phyloP scores from a whole-genome alignment of 306 rosid genomes.

The Pueraria montana region DNA sequence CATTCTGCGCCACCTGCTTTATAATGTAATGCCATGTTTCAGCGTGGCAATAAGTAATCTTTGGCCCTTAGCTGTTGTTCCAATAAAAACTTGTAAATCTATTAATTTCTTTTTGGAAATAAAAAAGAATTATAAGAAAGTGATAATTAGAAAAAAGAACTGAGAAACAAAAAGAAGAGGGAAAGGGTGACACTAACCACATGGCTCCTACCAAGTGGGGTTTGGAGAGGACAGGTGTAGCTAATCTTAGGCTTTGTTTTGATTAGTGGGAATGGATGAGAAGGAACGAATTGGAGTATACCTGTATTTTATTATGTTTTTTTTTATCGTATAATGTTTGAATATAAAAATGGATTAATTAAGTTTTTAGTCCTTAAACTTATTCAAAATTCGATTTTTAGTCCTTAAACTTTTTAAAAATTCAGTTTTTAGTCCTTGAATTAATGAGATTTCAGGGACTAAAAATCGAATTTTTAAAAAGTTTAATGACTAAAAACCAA shows the following conservation, averaged over 20 bases:
- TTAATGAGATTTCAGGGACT: too few relatives aligned
- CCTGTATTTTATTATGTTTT: too few relatives aligned
- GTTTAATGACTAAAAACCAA: too few relatives aligned
- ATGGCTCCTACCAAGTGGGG: neutral
- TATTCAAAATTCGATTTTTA: too few relatives aligned
- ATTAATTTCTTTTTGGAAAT: neutral
- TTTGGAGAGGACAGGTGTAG: neutral
- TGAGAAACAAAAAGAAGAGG: neutral
- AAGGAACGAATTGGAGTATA: neutral
- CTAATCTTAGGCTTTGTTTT: neutral
- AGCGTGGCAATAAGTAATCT: slow-evolving; percentile 26
- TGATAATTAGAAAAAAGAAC: neutral
- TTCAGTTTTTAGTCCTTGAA: too few relatives aligned
- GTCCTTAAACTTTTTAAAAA: too few relatives aligned
- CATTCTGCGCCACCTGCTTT: slow-evolving; percentile 13
- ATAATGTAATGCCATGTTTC: slow-evolving; percentile 5
- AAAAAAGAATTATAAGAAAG: neutral
- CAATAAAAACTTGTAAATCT: neutral
- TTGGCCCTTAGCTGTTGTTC: slow-evolving; percentile 10
- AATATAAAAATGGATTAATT: too few relatives aligned
- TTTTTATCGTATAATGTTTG: too few relatives aligned
- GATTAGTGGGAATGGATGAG: neutral
- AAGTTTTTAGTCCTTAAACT: too few relatives aligned
- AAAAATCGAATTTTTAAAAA: too few relatives aligned
- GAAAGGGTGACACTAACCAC: neutral